Percentiles rank a stretch among this genome's conserved stretches.
Conservation (phyloP, 2,329 filamentous ascomycete genomes). For the Ophiosphaerella narmari region DNA sequence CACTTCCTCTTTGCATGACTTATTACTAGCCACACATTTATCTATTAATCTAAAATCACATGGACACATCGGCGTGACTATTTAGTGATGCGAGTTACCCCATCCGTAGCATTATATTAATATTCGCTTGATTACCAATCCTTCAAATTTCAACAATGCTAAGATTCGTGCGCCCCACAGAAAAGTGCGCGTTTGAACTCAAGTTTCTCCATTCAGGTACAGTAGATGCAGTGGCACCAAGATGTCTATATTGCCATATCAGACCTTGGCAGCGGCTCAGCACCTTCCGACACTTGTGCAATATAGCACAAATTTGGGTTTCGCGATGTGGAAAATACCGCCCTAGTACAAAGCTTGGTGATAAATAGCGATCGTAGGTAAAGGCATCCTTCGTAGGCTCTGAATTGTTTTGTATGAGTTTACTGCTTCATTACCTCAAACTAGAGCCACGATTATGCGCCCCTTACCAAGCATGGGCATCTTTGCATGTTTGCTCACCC, state of each 20-base stretch:
- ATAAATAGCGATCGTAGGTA: not conserved
- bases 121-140: too few relatives aligned
- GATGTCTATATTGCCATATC: not conserved
- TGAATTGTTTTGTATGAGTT: not conserved
- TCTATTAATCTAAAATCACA: too few relatives aligned
- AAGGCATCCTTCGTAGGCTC: not conserved
- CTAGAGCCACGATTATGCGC: slow-evolving; percentile 3
- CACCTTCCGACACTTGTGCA: not conserved
- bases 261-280: not conserved
- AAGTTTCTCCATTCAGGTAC: not conserved
- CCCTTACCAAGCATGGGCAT: slow-evolving; percentile 2
- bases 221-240: not conserved
- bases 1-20: slow-evolving; percentile 1
- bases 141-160: not conserved
- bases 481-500: not conserved
- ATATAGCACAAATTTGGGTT: not conserved
- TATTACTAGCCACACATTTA: not conserved
- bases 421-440: not conserved
- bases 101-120: too few relatives aligned
- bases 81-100: too few relatives aligned
- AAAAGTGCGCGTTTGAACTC: slow-evolving; percentile 13
- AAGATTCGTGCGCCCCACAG: not conserved
- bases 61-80: too few relatives aligned
- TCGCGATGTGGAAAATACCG: too few relatives aligned
- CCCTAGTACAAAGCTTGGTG: not conserved